These are phyloP conservation scores for Annulohypoxylon stygium DNA, from an alignment of 495 filamentous ascomycete genomes.

Conservation along the genomic window DNA sequence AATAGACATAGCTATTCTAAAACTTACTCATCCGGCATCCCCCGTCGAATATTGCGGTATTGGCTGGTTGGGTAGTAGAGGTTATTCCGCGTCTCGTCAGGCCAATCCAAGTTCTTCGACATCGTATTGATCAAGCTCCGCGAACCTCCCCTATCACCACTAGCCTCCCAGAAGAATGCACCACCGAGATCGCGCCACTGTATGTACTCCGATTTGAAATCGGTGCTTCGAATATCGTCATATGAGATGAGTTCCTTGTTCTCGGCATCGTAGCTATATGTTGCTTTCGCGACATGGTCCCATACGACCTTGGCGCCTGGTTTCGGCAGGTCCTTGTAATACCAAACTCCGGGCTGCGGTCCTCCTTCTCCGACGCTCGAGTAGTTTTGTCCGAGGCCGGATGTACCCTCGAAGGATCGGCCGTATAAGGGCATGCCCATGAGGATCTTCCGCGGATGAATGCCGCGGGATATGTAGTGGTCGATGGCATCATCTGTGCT, in stretches of 20 bases:
- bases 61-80: slow-evolving; percentile 75
- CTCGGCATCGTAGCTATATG: slow-evolving; percentile 75
- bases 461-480: slow-evolving; percentile 74
- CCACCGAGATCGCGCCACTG: slow-evolving; percentile 74
- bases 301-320: slow-evolving; percentile 61
- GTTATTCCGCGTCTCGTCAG: slow-evolving; percentile 74
- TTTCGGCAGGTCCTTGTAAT: slow-evolving; percentile 74
- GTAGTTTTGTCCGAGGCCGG: slow-evolving; percentile 76
- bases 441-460: slow-evolving; percentile 76
- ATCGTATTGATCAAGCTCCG: slow-evolving; percentile 74
- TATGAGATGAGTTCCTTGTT: slow-evolving; percentile 78
- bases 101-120: slow-evolving; percentile 61
- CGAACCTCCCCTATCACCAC: slow-evolving; percentile 72
- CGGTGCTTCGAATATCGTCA: slow-evolving; percentile 73
- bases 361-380: slow-evolving; percentile 73
- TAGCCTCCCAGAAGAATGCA: slow-evolving; percentile 93
- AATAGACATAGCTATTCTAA: neutral
- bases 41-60: slow-evolving; percentile 75
- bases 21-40: slow-evolving; percentile 56
- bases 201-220: slow-evolving; percentile 76
- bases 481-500: slow-evolving; percentile 74
- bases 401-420: slow-evolving; percentile 78
- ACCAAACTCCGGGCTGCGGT: slow-evolving; percentile 84
- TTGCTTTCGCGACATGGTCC: slow-evolving; percentile 68
- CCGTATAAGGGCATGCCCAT: slow-evolving; percentile 91